Base-by-base conservation (phyloP, 805 yeast genomes). In the Kodamaea leandrae region DNA sequence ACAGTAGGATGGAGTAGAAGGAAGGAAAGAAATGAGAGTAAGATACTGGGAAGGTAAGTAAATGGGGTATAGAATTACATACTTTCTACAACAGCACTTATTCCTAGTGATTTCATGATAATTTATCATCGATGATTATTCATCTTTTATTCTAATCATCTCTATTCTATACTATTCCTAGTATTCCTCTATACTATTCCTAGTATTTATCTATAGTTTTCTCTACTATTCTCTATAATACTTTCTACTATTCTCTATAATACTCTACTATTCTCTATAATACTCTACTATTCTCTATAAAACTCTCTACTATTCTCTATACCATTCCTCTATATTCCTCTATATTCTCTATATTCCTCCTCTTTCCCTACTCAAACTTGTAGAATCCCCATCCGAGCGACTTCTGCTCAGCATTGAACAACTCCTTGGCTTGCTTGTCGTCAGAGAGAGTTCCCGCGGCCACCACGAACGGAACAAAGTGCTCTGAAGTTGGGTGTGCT, bases 401-500 rank as follows among this genome's bases (percentile, higher is more conserved):
- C 1, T 63, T 61, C 8, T 54, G 44, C 4, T 62, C 76, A 19
- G 55, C 67, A 21, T 69, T 66, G 52, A 77, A 80, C 10, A 80
- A 32, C 45, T 74, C 77, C 36, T 63, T 60, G 6, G 49, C 46
- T 12, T 49, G 49, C 1, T 44, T 40, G 16, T 55, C 45, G 10
- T 67, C 68, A 14, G 68, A 61, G 15, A 79, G 71, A 23, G 82
- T 76, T 20, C 82, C 78, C 2, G 80, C 78, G 10, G 71, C 79
- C 32, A 78, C 86, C 26, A 79, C 76, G 6, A 81, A 50, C 1
- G 91, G 91, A 49, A 78, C 60, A 45, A 86, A 77, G 60, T 86
- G 95, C 48, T 86, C 95, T 37, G 80, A 63, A 0, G 90, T 80
- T 7, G 95, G 95, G 59, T 86, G 95, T 0, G 91, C 83, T 9